These are phyloP conservation scores for Dalbergia oliveri DNA, from an alignment of 306 rosid genomes.

Conservation along the genomic window DNA sequence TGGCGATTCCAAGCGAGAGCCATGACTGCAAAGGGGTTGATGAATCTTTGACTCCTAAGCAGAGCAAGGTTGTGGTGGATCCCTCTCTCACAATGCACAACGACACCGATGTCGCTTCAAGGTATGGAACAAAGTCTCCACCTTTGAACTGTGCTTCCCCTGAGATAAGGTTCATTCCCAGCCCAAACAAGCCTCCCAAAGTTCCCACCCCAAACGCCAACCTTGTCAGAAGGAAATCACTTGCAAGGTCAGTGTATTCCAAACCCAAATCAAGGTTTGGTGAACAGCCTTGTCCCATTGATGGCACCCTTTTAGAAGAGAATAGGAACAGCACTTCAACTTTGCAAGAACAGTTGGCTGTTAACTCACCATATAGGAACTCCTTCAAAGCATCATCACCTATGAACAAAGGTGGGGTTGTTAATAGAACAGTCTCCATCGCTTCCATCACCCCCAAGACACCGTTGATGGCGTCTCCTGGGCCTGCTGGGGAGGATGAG, in stretches of 20 bases:
- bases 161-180: slow-evolving; percentile 58
- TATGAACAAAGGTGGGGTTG: slow-evolving; percentile 45
- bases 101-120: slow-evolving; percentile 39
- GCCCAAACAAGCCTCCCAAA: slow-evolving; percentile 70
- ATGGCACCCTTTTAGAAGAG: slow-evolving; percentile 61
- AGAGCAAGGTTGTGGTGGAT: slow-evolving; percentile 13
- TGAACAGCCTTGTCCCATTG: slow-evolving; percentile 62
- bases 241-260: slow-evolving; percentile 66
- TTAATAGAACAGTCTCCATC: slow-evolving; percentile 54
- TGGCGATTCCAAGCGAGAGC: slow-evolving; percentile 55
- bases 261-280: slow-evolving; percentile 89
- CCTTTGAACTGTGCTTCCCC: slow-evolving; percentile 60
- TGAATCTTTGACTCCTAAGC: slow-evolving; percentile 31
- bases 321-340: slow-evolving; percentile 14
- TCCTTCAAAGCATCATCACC: slow-evolving; percentile 65
- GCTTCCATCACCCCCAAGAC: slow-evolving; percentile 59
- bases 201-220: slow-evolving; percentile 50
- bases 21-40: slow-evolving; percentile 46
- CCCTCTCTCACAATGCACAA: slow-evolving; percentile 37
- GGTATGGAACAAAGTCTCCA: slow-evolving; percentile 46
- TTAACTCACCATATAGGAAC: slow-evolving; percentile 58
- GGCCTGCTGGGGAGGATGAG: slow-evolving; percentile 59
- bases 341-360: slow-evolving; percentile 54
- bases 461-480: slow-evolving; percentile 54
- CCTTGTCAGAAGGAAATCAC: slow-evolving; percentile 56